A percentile compares a stretch with the other conserved stretches of the same genome.
Conservation (phyloP, 2,329 filamentous ascomycete genomes). For the Colletotrichum sp. region DNA sequence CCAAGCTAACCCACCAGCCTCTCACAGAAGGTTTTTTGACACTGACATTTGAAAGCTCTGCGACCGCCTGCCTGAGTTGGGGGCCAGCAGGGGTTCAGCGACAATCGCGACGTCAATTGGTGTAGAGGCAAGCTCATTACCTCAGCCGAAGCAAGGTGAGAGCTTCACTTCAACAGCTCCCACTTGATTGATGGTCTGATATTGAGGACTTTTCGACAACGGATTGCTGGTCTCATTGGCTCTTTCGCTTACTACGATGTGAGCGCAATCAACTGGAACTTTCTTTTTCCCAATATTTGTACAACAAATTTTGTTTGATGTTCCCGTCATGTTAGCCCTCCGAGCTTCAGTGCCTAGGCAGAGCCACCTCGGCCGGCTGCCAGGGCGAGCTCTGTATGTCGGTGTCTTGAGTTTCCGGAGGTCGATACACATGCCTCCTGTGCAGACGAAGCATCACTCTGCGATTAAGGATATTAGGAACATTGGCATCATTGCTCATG, state of each 20-base stretch:
- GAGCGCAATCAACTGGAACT: background rate
- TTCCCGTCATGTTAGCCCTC: constrained; percentile 5
- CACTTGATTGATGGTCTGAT: background rate
- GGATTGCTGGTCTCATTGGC: background rate
- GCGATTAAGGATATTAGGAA: constrained; percentile 76
- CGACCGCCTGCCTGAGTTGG: constrained; percentile 16
- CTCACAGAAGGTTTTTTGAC: background rate
- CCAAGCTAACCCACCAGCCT: background rate
- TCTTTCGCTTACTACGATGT: background rate
- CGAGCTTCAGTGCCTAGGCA: constrained; percentile 1
- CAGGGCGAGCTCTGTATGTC: background rate
- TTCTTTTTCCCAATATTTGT: background rate
- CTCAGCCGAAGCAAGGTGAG: background rate
- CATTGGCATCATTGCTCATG: constrained; percentile 98
- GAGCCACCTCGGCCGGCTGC: background rate
- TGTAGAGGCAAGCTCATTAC: background rate
- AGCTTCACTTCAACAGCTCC: background rate
- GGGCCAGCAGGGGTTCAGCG: background rate
- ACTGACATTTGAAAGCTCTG: background rate
- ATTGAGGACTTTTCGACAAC: background rate
- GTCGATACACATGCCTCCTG: constrained; percentile 8
- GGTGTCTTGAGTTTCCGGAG: constrained; percentile 5
- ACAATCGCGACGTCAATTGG: background rate
- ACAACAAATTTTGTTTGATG: background rate
- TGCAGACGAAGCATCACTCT: constrained; percentile 33